A percentile compares a stretch with the other conserved stretches of the same genome.
These are phyloP conservation scores for Hemileia vastatrix DNA, from an alignment of 1,284 basidiomycete species.

Conservation along the genomic window DNA sequence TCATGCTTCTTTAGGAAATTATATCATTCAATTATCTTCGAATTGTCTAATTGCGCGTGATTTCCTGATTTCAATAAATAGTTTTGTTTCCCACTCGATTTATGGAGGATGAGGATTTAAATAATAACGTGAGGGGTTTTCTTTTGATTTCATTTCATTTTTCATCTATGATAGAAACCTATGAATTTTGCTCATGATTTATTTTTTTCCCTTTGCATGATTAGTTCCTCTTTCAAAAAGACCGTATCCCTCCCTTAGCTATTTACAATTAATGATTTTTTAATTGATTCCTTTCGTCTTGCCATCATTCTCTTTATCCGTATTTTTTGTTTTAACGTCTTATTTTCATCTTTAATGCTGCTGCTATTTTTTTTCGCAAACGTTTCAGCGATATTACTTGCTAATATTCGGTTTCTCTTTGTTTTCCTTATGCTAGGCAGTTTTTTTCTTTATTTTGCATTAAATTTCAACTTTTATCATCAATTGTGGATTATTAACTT, in stretches of 20 bases:
- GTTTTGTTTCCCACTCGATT: constrained; percentile 21
- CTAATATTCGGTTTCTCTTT: constrained; percentile 10
- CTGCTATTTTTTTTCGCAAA: constrained; percentile 21
- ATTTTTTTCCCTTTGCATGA: neutral
- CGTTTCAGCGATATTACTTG: constrained; percentile 15
- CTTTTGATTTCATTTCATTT: neutral
- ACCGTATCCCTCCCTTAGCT: constrained; percentile 53
- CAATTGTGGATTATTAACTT: too few relatives aligned
- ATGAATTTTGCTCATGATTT: constrained; percentile 1
- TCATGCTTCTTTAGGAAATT: neutral
- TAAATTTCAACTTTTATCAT: too few relatives aligned
- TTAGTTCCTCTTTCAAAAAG: constrained; percentile 63
- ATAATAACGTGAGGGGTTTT: constrained; percentile 11
- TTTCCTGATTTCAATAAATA: neutral
- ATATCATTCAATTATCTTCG: neutral
- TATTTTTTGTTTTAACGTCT: constrained; percentile 12
- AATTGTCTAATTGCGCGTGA: too few relatives aligned
- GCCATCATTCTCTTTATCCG: neutral
- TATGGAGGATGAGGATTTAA: constrained; percentile 20
- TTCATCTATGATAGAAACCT: neutral
- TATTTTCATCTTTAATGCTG: constrained; percentile 19
- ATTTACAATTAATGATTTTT: constrained; percentile 42
- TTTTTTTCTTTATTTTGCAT: too few relatives aligned
- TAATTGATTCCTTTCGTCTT: neutral
- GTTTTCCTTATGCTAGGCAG: too few relatives aligned